phyloP scores from a whole-genome alignment of 345 rosid species.

The Pistacia vera region DNA sequence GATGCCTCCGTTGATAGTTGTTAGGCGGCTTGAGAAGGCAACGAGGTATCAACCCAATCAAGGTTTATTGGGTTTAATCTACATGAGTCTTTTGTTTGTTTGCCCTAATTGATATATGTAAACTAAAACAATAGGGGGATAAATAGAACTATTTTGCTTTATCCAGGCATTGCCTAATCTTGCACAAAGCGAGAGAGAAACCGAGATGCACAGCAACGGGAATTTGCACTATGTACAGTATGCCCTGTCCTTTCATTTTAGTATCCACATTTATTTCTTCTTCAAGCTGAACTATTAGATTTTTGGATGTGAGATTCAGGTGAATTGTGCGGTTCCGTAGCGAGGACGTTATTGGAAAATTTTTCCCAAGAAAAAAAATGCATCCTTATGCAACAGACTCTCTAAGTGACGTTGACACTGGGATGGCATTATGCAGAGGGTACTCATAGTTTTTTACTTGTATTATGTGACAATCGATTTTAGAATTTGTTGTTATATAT shows the following conservation, averaged over 20 bases:
- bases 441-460: slow-evolving; percentile 18
- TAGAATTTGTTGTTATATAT: neutral
- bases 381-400: slow-evolving; percentile 95
- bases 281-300: slow-evolving; percentile 17
- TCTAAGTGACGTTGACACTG: slow-evolving; percentile 90
- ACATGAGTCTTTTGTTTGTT: neutral
- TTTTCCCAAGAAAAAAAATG: slow-evolving; percentile 67
- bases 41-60: slow-evolving; percentile 76
- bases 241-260: slow-evolving; percentile 14
- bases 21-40: slow-evolving; percentile 72
- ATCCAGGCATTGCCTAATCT: slow-evolving; percentile 87
- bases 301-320: slow-evolving; percentile 44
- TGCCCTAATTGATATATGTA: too few species aligned
- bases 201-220: slow-evolving; percentile 94
- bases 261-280: neutral
- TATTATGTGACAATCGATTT: neutral
- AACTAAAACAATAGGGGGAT: neutral
- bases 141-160: neutral
- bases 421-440: slow-evolving; percentile 96
- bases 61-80: slow-evolving; percentile 45
- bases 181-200: slow-evolving; percentile 92
- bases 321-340: slow-evolving; percentile 80
- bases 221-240: slow-evolving; percentile 98
- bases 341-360: slow-evolving; percentile 63
- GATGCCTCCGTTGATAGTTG: slow-evolving; percentile 86